A percentile compares a stretch with the other conserved stretches of the same genome.
phyloP scores from a whole-genome alignment of 345 rosid species.

The Kernera saxatilis region DNA sequence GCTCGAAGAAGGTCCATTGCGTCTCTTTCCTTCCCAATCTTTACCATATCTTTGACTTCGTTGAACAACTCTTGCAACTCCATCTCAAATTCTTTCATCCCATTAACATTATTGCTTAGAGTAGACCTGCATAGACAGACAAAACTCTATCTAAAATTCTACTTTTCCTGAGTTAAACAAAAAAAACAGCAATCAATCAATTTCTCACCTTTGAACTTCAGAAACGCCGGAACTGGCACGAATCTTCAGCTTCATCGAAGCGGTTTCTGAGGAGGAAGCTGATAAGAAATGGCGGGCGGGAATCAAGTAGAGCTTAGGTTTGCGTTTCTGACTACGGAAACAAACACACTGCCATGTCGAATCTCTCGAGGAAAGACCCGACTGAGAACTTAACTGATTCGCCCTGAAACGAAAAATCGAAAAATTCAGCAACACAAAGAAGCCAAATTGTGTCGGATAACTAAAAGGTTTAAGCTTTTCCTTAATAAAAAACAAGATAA shows the following conservation, averaged over 20 bases:
- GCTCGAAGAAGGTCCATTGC: conserved; percentile 77
- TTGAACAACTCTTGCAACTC: conserved; percentile 67
- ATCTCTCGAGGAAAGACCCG: conserved; percentile 14
- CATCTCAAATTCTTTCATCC: conserved; percentile 46
- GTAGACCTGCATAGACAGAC: conserved; percentile 36
- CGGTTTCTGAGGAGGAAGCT: conserved; percentile 33
- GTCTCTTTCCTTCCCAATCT: conserved; percentile 49
- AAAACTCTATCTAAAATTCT: not conserved
- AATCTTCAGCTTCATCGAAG: conserved; percentile 16
- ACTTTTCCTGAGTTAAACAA: not conserved
- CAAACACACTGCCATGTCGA: conserved; percentile 22
- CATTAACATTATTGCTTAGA: conserved; percentile 32
- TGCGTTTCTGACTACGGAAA: conserved; percentile 30
- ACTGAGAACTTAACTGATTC: conserved; percentile 14
- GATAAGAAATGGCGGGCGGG: conserved; percentile 28
- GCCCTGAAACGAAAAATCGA: conserved; percentile 33
- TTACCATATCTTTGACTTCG: conserved; percentile 60
- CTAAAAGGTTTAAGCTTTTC: not conserved
- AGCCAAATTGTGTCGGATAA: not conserved
- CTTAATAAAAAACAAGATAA: not conserved
- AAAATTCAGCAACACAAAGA: not conserved
- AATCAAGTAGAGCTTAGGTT: conserved; percentile 33
- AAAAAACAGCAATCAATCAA: not conserved
- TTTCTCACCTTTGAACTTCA: conserved; percentile 40
- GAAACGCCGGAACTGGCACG: conserved; percentile 35